Base-by-base conservation (phyloP, 2,329 filamentous ascomycete species). In the Coniochaeta pulveracea region DNA sequence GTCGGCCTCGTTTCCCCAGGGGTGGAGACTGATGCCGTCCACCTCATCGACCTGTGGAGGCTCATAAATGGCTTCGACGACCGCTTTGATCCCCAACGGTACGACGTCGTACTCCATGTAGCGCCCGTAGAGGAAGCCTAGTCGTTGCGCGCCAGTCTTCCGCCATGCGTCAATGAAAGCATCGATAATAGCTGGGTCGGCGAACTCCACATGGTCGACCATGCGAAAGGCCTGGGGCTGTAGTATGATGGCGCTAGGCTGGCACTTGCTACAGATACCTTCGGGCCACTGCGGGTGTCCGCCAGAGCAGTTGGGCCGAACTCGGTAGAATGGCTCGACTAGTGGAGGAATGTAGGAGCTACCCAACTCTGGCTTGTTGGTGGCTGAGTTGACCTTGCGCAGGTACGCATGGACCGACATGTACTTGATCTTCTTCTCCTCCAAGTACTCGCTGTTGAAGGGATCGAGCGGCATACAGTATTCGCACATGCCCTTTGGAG, bases 401-500 rank as follows among this genome's bases (percentile, higher is more conserved):
- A 98, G 69, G 54, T 96, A 80, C 4, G 88, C 83, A 57, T 98
- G 91, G 60, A 96, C 95, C 1, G 91, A 96, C 18, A 91, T 69
- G 57, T 98, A 93, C 57, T 98, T 98, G 69, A 98, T 95, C 69
- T 95, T 95, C 67, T 89, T 93, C 47, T 98, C 89, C 19, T 76
- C 74, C 12, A 98, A 70, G 48, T 95, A 95, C 36, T 77, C 77
- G n/a, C 80, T 57, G 49, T 93, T 80, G 57, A 93, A 98, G 1
- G 91, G 91, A 50, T 98, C 91, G 33, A 96, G 62, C 0, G 93
- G 93, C 75, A 93, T 93, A 62, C 91, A 98, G 60, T 95, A 93
- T 60, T 98, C 91, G 58, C 91, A 98, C 91, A 98, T 98, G 54
- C 91, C 91, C 60, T 94, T 96, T 33, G 82, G 79, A 2, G 89